phyloP scores from a whole-genome alignment of 1,284 basidiomycete genomes.

The Puccinia hordei region DNA sequence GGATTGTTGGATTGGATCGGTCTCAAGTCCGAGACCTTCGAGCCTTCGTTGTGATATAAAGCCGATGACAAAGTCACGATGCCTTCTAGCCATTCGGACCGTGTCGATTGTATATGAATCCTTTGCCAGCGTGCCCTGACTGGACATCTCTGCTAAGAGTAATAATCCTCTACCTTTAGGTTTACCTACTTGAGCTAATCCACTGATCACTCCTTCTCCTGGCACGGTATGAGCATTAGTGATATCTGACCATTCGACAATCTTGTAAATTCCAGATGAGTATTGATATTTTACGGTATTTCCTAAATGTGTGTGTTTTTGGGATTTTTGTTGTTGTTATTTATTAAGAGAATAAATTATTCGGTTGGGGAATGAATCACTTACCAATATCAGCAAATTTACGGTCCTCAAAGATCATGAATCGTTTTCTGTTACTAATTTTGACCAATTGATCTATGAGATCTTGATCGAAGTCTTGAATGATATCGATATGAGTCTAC shows the following conservation, averaged over 20 bases:
- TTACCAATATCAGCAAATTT: constrained; percentile 98
- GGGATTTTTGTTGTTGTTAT: not conserved
- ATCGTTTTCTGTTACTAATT: constrained; percentile 81
- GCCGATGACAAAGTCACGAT: constrained; percentile 85
- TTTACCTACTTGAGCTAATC: constrained; percentile 80
- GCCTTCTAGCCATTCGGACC: constrained; percentile 78
- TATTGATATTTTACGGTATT: constrained; percentile 97
- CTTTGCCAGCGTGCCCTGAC: constrained; percentile 78
- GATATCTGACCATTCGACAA: constrained; percentile 93
- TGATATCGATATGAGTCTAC: constrained; percentile 94
- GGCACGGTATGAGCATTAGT: constrained; percentile 92
- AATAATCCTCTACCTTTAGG: constrained; percentile 83
- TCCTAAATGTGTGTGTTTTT: too few species aligned
- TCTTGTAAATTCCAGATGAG: constrained; percentile 86
- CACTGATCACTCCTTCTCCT: constrained; percentile 87
- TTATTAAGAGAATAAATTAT: not conserved
- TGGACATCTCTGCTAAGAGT: constrained; percentile 95
- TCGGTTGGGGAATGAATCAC: constrained; percentile 20
- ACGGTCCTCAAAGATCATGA: constrained; percentile 96
- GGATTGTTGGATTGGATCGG: not conserved
- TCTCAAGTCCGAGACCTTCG: constrained; percentile 56
- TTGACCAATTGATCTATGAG: constrained; percentile 72
- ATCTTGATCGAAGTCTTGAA: constrained; percentile 82
- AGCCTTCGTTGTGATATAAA: constrained; percentile 79
- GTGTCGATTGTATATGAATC: constrained; percentile 83